phyloP scores from a whole-genome alignment of 1,139 yeast genomes.

The Candida tropicalis region DNA sequence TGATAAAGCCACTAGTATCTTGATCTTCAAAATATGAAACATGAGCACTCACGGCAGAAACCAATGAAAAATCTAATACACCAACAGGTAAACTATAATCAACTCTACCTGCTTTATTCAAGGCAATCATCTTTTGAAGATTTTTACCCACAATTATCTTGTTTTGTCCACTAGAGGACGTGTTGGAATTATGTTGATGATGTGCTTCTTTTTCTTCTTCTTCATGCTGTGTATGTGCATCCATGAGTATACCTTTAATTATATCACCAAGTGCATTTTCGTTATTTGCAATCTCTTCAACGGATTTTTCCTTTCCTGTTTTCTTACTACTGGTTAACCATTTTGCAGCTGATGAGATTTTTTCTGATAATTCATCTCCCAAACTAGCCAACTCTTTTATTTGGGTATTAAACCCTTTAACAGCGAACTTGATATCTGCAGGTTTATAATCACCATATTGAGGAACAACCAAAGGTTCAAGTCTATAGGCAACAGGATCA shows the following conservation, averaged over 20 bases:
- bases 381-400: slow-evolving; percentile 41
- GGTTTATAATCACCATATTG: slow-evolving; percentile 61
- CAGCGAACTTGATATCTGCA: slow-evolving; percentile 58
- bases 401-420: slow-evolving; percentile 49
- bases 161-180: too few species aligned
- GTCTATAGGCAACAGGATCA: slow-evolving; percentile 85
- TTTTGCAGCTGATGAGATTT: slow-evolving; percentile 46
- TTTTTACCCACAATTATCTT: slow-evolving; percentile 21
- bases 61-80: slow-evolving; percentile 73
- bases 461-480: slow-evolving; percentile 76
- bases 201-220: too few species aligned
- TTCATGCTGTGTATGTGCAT: slow-evolving; percentile 19
- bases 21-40: slow-evolving; percentile 85
- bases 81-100: slow-evolving; percentile 85
- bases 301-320: slow-evolving; percentile 14
- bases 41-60: slow-evolving; percentile 85
- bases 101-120: slow-evolving; percentile 74
- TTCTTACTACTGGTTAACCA: slow-evolving; percentile 36
- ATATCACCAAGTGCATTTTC: slow-evolving; percentile 52
- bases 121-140: slow-evolving; percentile 35
- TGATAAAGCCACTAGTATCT: slow-evolving; percentile 78
- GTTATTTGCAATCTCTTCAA: slow-evolving; percentile 26
- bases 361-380: slow-evolving; percentile 49
- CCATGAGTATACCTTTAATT: slow-evolving; percentile 33
- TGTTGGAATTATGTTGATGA: too few species aligned